Evolutionary conservation across 2,329 filamentous ascomycete species (phyloP).

Genomic region (Didymella pomorum): DNA sequence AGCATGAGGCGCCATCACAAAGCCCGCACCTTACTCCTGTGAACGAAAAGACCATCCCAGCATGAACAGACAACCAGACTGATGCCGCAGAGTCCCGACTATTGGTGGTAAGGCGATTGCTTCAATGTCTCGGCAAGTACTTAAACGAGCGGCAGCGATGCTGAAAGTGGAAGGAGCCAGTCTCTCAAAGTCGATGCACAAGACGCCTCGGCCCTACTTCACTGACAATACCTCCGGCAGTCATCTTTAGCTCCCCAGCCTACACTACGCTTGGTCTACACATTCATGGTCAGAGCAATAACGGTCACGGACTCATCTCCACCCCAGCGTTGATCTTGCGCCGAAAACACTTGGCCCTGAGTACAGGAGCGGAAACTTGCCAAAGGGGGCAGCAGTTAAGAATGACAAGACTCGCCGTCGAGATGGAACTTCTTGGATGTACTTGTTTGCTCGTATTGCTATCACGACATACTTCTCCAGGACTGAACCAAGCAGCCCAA

Average conservation of each 20-base stretch:
- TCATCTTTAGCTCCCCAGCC: not conserved
- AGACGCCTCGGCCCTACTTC: not conserved
- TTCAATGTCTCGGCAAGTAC: not conserved
- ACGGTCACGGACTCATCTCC: slow-evolving; percentile 2
- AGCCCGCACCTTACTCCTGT: not conserved
- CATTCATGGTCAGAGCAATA: not conserved
- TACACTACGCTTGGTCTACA: not conserved
- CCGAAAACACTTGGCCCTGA: not conserved
- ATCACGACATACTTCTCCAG: not conserved
- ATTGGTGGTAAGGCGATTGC: not conserved
- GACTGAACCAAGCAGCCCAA: not conserved
- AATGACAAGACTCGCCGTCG: slow-evolving; percentile 30
- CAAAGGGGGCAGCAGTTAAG: slow-evolving; percentile 29
- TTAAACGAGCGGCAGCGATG: slow-evolving; percentile 3
- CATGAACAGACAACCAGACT: not conserved
- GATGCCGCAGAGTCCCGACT: not conserved
- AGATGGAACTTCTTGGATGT: slow-evolving; percentile 13
- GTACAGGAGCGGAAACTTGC: slow-evolving; percentile 8
- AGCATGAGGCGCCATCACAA: not conserved
- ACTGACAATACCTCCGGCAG: not conserved
- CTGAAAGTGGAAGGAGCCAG: slow-evolving; percentile 21
- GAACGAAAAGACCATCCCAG: not conserved
- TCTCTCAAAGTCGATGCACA: slow-evolving; percentile 4
- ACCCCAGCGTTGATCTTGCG: slow-evolving; percentile 12
- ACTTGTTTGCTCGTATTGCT: not conserved